These are phyloP conservation scores for Mortierella antarctica DNA, from an alignment of 192 early-diverging fungal genomes.

Conservation along the genomic window DNA sequence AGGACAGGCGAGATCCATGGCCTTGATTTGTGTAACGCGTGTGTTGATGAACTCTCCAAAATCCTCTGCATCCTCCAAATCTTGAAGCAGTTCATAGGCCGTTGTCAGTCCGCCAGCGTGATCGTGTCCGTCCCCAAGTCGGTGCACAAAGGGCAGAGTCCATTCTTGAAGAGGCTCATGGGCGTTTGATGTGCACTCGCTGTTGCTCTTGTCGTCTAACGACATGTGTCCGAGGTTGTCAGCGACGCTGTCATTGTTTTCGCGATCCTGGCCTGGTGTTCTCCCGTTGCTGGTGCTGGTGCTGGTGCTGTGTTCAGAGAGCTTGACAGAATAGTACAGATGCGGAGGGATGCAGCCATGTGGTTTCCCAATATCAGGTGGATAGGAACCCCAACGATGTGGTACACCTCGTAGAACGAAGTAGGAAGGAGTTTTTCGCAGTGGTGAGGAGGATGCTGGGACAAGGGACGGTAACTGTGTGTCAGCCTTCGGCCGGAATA, in stretches of 20 bases:
- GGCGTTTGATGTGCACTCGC: not conserved
- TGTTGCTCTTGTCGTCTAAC: not conserved
- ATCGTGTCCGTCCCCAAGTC: constrained; percentile 26
- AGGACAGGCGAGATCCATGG: not conserved
- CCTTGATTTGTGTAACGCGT: not conserved
- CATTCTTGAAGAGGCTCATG: not conserved
- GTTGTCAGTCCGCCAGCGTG: constrained; percentile 44
- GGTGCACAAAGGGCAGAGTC: constrained; percentile 24
- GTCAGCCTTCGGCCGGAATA: constrained; percentile 8
- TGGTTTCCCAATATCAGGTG: constrained; percentile 22
- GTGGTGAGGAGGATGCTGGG: not conserved
- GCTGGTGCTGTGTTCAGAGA: not conserved
- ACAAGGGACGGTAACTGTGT: not conserved
- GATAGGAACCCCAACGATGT: constrained; percentile 24
- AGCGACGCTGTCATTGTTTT: not conserved
- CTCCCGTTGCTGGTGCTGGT: not conserved
- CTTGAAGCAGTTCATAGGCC: constrained; percentile 10
- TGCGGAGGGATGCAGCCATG: constrained; percentile 48
- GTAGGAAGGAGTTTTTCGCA: not conserved
- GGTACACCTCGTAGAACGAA: constrained; percentile 28
- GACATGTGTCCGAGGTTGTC: no score
- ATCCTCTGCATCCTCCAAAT: constrained; percentile 41
- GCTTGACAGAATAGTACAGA: constrained; percentile 23
- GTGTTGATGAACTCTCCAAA: constrained; percentile 18
- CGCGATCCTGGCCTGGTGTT: not conserved